Base-by-base conservation (phyloP, 140 eudicot genomes). In the Artemisia princeps region DNA sequence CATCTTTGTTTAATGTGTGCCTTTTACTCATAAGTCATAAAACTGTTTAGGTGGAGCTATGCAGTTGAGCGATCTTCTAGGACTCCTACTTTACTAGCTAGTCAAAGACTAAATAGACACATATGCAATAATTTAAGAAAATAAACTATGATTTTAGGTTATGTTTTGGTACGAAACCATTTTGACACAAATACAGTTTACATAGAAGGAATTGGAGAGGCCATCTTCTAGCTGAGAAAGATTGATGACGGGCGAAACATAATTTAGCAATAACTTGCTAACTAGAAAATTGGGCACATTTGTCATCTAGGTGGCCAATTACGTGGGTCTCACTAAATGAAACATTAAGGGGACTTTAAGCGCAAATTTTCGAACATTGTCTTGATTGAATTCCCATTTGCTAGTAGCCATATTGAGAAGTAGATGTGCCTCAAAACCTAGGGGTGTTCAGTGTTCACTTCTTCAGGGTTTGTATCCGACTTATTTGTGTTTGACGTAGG, bases 391-490 rank as follows among this genome's bases (percentile, higher is more conserved):
- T 24, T 70, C 48, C 50, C n/a, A 19, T 70, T 70, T 46, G 51
- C 62, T 60, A 16, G 54, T 50, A 20, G 16, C 44, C 74, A 60
- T 51, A 45, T 61, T 16, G 6, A 71, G 52, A 4, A 50, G 19
- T 33, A 62, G 60, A 60, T 48, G 53, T 11, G 53, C 1, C 15
- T 37, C 59, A 53, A 4, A 53, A n/a, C 59, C 12, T 6, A 13
- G 24, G 22, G 22, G 22, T 16, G 20, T 37, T 37, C 44, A 37
- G 9, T 37, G 10, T 37, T 37, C 44, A 6, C 3, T 17, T 53
- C 26, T 42, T 20, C n/a, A 22, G 3, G 23, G 10, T 9, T 55
- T 11, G 6, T 17, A 6, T 17, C 33, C 8, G 10, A 17, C 33
- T 55, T 17, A 20, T 17, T 55, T 20, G 61, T 19, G 30, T 61